phyloP scores from a whole-genome alignment of 1,284 basidiomycete genomes.

The Cutaneotrichosporon sp. region DNA sequence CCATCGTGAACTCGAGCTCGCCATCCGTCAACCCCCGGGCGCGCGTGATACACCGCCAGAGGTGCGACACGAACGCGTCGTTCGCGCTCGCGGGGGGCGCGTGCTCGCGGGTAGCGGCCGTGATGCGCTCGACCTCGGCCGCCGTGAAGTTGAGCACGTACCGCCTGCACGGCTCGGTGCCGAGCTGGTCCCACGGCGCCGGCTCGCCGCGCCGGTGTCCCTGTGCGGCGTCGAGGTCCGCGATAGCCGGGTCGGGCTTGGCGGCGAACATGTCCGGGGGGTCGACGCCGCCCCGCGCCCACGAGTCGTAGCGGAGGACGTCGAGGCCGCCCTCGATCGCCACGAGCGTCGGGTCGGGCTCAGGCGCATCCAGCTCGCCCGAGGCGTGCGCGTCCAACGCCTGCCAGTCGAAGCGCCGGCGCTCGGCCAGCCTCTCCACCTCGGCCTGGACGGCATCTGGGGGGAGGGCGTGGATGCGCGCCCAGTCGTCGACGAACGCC shows the following conservation, averaged over 20 bases:
- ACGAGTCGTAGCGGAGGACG: slow-evolving; percentile 23
- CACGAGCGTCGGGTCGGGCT: background rate
- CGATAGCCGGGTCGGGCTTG: background rate
- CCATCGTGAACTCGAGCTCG: slow-evolving; percentile 43
- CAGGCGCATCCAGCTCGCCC: slow-evolving; percentile 12
- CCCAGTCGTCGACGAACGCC: slow-evolving; percentile 15
- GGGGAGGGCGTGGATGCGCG: background rate
- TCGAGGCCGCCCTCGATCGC: slow-evolving; percentile 13
- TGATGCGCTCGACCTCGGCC: slow-evolving; percentile 51
- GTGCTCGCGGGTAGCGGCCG: background rate
- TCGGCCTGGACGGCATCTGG: background rate
- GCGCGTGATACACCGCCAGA: slow-evolving; percentile 55
- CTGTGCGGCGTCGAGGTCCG: slow-evolving; percentile 20
- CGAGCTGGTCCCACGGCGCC: slow-evolving; percentile 54
- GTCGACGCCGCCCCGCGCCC: slow-evolving; percentile 6
- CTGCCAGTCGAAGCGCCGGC: slow-evolving; percentile 2
- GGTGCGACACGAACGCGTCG: slow-evolving; percentile 56
- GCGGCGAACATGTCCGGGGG: background rate
- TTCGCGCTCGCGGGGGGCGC: slow-evolving; percentile 28
- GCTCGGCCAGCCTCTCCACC: background rate
- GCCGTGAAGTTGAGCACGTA: slow-evolving; percentile 52
- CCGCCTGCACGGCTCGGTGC: slow-evolving; percentile 43
- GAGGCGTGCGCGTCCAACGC: slow-evolving; percentile 5
- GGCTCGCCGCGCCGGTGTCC: slow-evolving; percentile 36
- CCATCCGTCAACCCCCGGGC: slow-evolving; percentile 42